Evolutionary conservation across 1,284 basidiomycete genomes (phyloP), one percentile per base, ranked within the genome.

Genomic region (Inonotus obliquus): DNA sequence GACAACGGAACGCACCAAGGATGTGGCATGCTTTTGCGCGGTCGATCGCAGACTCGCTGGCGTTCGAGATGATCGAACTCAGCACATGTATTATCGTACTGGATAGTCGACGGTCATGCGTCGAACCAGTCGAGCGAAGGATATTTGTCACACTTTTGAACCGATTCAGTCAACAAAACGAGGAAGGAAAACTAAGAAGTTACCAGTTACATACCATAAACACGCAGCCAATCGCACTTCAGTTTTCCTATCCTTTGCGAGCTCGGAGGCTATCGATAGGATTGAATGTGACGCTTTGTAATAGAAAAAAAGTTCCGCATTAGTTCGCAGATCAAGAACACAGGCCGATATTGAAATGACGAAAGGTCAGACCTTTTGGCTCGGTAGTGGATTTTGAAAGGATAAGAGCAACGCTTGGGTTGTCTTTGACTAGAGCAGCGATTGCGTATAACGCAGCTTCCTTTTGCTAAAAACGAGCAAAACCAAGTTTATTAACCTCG

Each of bases 361-460:
- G 23, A 39, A 55, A 13, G 2, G 44, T 17, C 49, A 17, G 32
- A 73, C 82, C 69, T 59, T 75, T 76, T 38, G 70, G 71, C 56
- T 81, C 82, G 4, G 69, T 63, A 35, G 71, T 63, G 2, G 73
- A 65, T 65, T 77, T 83, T 0, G 75, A 69, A 3, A 91, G 72
- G 0, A 75, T 76, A 14, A 64, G 68, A 1, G 87, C 82, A 0
- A 89, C 74, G 4, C 72, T 63, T 0, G 77, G 69, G 63, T 88
- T 89, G 62, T 91, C 91, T 67, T 85, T 84, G 17, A 84, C 78
- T 10, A 94, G 72, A 0, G 88, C 79, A 1, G 86, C 86, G n/a
- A 94, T 74, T 0, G 89, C 88, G 23, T 77, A 79, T 4, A 94
- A 72, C 0, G 80, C 83, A 0, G 88, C 87, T 73, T 92, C 91